A percentile compares a stretch with the other conserved stretches of the same genome.
These are phyloP conservation scores for Sparassis latifolia DNA, from an alignment of 1,284 basidiomycete genomes.

Conservation along the genomic window DNA sequence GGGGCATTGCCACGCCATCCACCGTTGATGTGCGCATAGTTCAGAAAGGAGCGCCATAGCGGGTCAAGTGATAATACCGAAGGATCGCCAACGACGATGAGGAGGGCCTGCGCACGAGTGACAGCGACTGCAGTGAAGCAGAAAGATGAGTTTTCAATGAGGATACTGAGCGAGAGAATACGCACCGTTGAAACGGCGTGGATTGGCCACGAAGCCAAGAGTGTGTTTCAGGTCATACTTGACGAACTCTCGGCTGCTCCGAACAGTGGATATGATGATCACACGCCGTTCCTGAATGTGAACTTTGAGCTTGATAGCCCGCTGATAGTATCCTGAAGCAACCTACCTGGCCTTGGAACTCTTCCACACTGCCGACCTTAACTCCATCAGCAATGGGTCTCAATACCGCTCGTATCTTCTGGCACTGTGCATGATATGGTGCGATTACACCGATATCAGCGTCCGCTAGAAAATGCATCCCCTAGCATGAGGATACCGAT, in stretches of 20 bases:
- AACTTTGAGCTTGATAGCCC: neutral
- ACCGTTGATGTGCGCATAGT: slow-evolving; percentile 38
- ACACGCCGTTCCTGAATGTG: slow-evolving; percentile 47
- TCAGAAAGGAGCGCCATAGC: slow-evolving; percentile 48
- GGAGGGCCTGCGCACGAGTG: slow-evolving; percentile 49
- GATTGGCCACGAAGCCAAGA: slow-evolving; percentile 59
- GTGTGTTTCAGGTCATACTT: slow-evolving; percentile 50
- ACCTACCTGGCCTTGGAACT: slow-evolving; percentile 59
- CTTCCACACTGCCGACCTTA: slow-evolving; percentile 60
- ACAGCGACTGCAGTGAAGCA: slow-evolving; percentile 38
- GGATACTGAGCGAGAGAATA: neutral
- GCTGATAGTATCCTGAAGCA: neutral
- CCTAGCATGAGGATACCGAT: neutral
- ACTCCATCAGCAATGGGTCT: slow-evolving; percentile 28
- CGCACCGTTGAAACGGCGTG: slow-evolving; percentile 58
- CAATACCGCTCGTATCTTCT: slow-evolving; percentile 36
- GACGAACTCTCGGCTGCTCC: slow-evolving; percentile 52
- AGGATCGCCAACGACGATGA: slow-evolving; percentile 51
- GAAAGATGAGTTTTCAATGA: neutral
- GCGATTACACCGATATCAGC: slow-evolving; percentile 56
- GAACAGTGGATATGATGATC: slow-evolving; percentile 62
- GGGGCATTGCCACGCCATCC: slow-evolving; percentile 46
- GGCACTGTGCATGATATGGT: slow-evolving; percentile 54
- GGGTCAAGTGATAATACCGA: slow-evolving; percentile 50
- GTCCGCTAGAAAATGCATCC: slow-evolving; percentile 17